Base-by-base conservation (phyloP, 139 green algal species). In the Volvox reticuliferus region DNA sequence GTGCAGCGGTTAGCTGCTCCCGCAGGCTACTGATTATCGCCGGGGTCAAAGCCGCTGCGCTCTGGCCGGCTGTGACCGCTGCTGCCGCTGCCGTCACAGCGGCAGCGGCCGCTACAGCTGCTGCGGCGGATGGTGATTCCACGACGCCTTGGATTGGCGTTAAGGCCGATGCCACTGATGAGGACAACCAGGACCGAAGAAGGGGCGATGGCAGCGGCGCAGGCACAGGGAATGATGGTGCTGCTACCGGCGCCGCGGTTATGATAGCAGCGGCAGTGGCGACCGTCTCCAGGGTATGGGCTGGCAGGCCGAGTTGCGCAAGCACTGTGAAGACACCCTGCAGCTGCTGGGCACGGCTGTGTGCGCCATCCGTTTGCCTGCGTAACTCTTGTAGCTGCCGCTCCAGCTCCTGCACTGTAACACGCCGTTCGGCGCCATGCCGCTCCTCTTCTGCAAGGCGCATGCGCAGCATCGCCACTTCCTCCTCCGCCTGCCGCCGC, bases 271-370 rank as follows among this genome's bases (percentile, higher is more conserved):
- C 65, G 21, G 65, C 65, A 24, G 82, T 33, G 1, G 62, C 82
- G 24, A 77, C 61, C 62, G 62, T 33, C 82, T 87, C 83, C 26
- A 63, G 1, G 21, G 44, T 35, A 30, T 62, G 65, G 63, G 37
- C 16, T 36, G 65, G 65, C 21, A 88, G 82, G 22, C 82, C 82
- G 63, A 88, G 35, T 67, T 79, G 65, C 12, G 28, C 82, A 35
- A 79, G 28, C 6, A 79, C 35, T 12, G 20, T 24, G 62, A 73
- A 87, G 61, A 87, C 62, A 33, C 62, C 82, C 30, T 61, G 82
- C 61, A 87, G 82, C 62, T 87, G 62, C 62, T 78, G 50, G 44
- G 79, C 50, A 44, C 79, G 44, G 24, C 28, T 73, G 20, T n/a
- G 50, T n/a, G 44, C 79, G 14, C 50, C 44, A 12, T 86, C 79